phyloP scores from a whole-genome alignment of 2,329 filamentous ascomycete species.

The Aspergillus puulaauensis region DNA sequence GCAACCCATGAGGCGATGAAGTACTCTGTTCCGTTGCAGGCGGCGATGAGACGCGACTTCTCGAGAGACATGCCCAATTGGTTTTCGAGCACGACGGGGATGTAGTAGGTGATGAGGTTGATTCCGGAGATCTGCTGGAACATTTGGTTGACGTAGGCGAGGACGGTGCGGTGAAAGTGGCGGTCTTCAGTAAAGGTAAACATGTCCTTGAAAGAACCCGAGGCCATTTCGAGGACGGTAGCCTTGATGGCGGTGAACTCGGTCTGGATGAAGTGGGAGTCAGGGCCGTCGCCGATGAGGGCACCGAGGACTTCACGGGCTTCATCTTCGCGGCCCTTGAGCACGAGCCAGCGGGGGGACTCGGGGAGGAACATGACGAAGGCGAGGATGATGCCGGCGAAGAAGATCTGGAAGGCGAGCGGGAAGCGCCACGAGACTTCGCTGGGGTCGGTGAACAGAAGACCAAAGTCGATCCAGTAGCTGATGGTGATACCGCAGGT shows the following conservation, averaged over 20 bases:
- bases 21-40: slow-evolving; percentile 55
- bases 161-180: slow-evolving; percentile 55
- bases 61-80: slow-evolving; percentile 41
- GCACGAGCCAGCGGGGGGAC: slow-evolving; percentile 58
- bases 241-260: slow-evolving; percentile 56
- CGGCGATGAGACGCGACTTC: slow-evolving; percentile 52
- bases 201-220: slow-evolving; percentile 55
- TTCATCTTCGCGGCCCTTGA: slow-evolving; percentile 56
- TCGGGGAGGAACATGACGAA: slow-evolving; percentile 55
- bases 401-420: slow-evolving; percentile 58
- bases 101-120: slow-evolving; percentile 48
- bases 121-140: slow-evolving; percentile 52
- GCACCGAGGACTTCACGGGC: slow-evolving; percentile 49
- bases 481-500: slow-evolving; percentile 52
- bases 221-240: slow-evolving; percentile 51
- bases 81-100: slow-evolving; percentile 43
- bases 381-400: slow-evolving; percentile 52
- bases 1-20: slow-evolving; percentile 52
- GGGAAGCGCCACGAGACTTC: slow-evolving; percentile 56
- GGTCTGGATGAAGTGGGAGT: slow-evolving; percentile 45
- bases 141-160: slow-evolving; percentile 59
- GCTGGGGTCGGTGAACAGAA: slow-evolving; percentile 52
- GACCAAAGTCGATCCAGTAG: slow-evolving; percentile 54
- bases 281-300: slow-evolving; percentile 48
- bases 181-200: slow-evolving; percentile 59